phyloP scores from a whole-genome alignment of 805 yeast species.

The Metschnikowia lachancei region DNA sequence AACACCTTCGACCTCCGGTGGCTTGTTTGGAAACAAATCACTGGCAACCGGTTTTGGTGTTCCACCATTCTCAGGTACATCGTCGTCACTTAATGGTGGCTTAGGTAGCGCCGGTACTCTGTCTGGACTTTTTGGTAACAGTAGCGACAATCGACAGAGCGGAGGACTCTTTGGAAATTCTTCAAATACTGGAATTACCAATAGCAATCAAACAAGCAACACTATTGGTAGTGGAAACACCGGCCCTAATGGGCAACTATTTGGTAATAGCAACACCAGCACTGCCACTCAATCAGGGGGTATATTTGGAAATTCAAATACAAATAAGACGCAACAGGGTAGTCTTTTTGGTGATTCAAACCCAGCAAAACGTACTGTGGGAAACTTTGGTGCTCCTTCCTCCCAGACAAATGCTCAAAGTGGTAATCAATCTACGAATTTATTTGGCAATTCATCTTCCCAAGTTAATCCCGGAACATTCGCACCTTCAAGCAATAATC shows the following conservation, averaged over 20 bases:
- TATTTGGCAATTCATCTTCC: background rate
- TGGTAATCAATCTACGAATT: background rate
- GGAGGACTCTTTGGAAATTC: conserved; percentile 27
- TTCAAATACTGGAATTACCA: conserved; percentile 1
- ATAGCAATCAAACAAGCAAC: background rate
- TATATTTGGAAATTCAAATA: conserved; percentile 20
- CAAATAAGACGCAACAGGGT: conserved; percentile 10
- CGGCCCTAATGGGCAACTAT: conserved; percentile 23
- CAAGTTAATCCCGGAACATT: background rate
- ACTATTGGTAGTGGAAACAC: background rate
- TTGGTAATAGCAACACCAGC: conserved; percentile 19
- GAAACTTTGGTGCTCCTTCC: conserved; percentile 10
- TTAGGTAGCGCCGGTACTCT: conserved; percentile 5
- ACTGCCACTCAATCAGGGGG: conserved; percentile 19
- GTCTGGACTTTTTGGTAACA: background rate
- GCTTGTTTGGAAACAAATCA: conserved; percentile 6
- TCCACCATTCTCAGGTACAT: background rate
- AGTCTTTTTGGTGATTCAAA: conserved; percentile 25
- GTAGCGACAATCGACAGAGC: background rate
- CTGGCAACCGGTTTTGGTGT: background rate
- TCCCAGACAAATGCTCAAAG: background rate
- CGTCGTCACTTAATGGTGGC: conserved; percentile 4
- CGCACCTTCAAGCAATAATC: background rate
- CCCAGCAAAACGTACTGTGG: conserved; percentile 10
- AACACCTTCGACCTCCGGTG: conserved; percentile 5